Base-by-base conservation (phyloP, 306 rosid genomes). In the Cucurbita maxima region DNA sequence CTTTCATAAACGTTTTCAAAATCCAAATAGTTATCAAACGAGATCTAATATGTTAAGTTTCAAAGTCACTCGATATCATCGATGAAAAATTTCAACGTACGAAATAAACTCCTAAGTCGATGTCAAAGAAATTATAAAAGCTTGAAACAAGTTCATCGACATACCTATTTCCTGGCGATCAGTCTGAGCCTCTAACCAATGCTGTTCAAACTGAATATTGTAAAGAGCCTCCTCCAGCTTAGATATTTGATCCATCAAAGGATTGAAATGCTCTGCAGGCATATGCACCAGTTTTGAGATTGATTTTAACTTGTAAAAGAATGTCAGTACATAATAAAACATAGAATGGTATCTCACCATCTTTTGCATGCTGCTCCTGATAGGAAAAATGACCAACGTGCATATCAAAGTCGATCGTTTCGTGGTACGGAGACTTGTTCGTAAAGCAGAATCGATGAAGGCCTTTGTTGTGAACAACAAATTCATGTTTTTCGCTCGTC, bases 121-220 rank as follows among this genome's bases (percentile, higher is more conserved):
- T 54, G 6, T 37, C 7, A 5, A 5, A 34, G 37, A 61, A 60
- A 34, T 22, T 48, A 48, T 15, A 16, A 6, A 47, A 10, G 58
- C 7, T 16, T 3, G 6, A 72, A 57, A 59, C 36, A 36, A 53
- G 76, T 74, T 34, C 60, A 37, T 47, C 25, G 53, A 73, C 41
- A 4, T 90, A 95, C 99, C 96, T 81, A 91, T 85, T 77, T 96
- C 90, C 77, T 91, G 97, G 68, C 96, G 96, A 38, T 95, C 96
- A 1, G 97, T 88, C 77, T 91, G 96, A 66, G 97, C 96, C 85
- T 91, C 96, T 58, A 95, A 64, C 97, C 97, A 95, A 84, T 95
- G 97, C 64, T 95, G 99, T 80, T 91, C 97, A 77, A 91, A 95
- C 83, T 85, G 93, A 76, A 95, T 88, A 81, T 86, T 89, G 85